Evolutionary conservation across 164 flowering plant genomes (phyloP).

Genomic region (Brasenia schreberi): DNA sequence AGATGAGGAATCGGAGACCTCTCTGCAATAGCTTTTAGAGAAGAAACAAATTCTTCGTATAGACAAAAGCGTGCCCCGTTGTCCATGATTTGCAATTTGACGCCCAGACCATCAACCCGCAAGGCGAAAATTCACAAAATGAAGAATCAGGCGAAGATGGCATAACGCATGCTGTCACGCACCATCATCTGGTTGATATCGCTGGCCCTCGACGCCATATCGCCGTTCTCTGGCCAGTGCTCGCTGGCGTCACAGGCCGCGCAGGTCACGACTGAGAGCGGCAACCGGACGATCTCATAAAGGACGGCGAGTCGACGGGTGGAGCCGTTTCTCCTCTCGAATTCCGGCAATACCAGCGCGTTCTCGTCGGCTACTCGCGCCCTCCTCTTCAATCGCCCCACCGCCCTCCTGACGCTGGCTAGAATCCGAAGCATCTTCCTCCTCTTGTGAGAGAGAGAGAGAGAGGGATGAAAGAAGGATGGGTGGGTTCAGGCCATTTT

Average conservation of each 20-base stretch:
- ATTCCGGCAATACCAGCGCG: slow-evolving; percentile 15
- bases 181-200: slow-evolving; percentile 68
- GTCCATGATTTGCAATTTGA: too few relatives aligned
- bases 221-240: slow-evolving; percentile 22
- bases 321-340: not conserved
- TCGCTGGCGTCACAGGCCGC: slow-evolving; percentile 11
- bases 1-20: too few relatives aligned
- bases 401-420: too few relatives aligned
- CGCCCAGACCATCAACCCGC: too few relatives aligned
- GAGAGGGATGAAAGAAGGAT: too few relatives aligned
- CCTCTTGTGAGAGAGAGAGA: too few relatives aligned
- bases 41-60: too few relatives aligned
- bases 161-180: slow-evolving; percentile 61
- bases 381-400: slow-evolving; percentile 9
- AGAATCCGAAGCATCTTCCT: too few relatives aligned
- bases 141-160: slow-evolving; percentile 32
- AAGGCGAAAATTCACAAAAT: too few relatives aligned
- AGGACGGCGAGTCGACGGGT: slow-evolving; percentile 9
- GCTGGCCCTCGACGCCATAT: slow-evolving; percentile 21
- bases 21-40: too few relatives aligned
- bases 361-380: slow-evolving; percentile 50
- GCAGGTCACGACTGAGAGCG: slow-evolving; percentile 31
- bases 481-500: too few relatives aligned
- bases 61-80: too few relatives aligned
- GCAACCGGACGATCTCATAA: slow-evolving; percentile 5